Evolutionary conservation across 306 rosid genomes (phyloP), one percentile per base, ranked within the genome.

Genomic region (Cicer judaicum): DNA sequence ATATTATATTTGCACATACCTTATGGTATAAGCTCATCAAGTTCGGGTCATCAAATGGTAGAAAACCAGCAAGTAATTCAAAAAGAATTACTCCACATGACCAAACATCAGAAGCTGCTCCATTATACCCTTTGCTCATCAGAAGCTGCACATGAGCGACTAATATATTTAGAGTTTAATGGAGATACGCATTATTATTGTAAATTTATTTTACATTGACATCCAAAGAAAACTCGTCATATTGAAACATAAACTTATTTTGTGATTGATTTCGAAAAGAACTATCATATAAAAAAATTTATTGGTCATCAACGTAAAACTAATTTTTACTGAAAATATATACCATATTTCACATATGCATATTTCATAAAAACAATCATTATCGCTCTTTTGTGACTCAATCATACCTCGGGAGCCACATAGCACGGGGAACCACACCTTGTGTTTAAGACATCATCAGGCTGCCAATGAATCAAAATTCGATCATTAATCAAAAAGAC

Each of bases 101-200:
- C 97, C 97, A 92, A 79, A 92, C 82, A 86, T 92, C 97, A 16
- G 90, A 96, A 40, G 89, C 85, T 72, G 93, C 95, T 79, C 96
- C 97, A 16, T 89, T 89, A 10, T 92, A 92, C 50, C 81, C 89
- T 70, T 85, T 82, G 78, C 63, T 83, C 72, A 61, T 5, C 19
- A 92, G 85, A 44, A 92, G 77, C 97, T 91, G 79, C 72, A 48
- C 70, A 76, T 36, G 29, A 55, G 29, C 36, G 63, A 52, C 19
- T 47, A 29, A 4, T 29, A 4, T 29, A 3, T 29, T 29, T 29
- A 29, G 36, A 29, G 36, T 29, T 29, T 29, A 29, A 29, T 29
- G 36, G 36, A 29, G 5, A 29, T 3, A 29, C 36, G 4, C 36
- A 29, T 5, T 29, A 29, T 3, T 1, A 29, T 29, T 29, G 36